Percentiles rank a stretch among this genome's conserved stretches.
Evolutionary conservation across 306 rosid species (phyloP).

Genomic region (Cyamopsis tetragonoloba): DNA sequence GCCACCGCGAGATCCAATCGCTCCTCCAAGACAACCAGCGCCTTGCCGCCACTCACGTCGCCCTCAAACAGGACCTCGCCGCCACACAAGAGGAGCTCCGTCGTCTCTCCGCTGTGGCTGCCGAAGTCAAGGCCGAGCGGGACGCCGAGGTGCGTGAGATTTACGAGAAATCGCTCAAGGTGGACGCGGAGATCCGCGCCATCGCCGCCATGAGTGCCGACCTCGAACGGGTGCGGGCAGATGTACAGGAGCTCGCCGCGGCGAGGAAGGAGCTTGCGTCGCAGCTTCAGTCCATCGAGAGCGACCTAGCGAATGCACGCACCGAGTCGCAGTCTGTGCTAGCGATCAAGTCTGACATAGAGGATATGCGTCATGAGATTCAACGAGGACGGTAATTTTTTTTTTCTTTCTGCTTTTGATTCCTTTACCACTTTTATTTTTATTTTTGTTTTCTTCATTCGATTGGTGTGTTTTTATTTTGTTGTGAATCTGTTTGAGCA

Average conservation of each 20-base stretch:
- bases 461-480: neutral
- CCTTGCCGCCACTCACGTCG: constrained; percentile 79
- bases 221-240: constrained; percentile 53
- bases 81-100: constrained; percentile 60
- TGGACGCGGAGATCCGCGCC: constrained; percentile 69
- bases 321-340: constrained; percentile 41
- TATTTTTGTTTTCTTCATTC: neutral
- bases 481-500: too few relatives aligned
- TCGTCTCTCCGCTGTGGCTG: constrained; percentile 46
- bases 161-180: constrained; percentile 63
- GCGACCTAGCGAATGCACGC: constrained; percentile 38
- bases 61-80: constrained; percentile 76
- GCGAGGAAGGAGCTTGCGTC: constrained; percentile 44
- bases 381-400: constrained; percentile 77
- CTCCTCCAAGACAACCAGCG: constrained; percentile 76
- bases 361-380: constrained; percentile 54
- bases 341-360: constrained; percentile 51
- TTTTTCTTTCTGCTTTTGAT: neutral
- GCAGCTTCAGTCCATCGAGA: constrained; percentile 46
- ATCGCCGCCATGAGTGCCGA: constrained; percentile 54
- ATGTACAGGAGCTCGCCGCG: constrained; percentile 39
- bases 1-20: constrained; percentile 71
- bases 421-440: neutral
- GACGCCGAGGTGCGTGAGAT: constrained; percentile 68
- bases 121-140: constrained; percentile 52